Conservation (phyloP, 495 filamentous ascomycete species). For the Lasiosphaeria miniovina region DNA sequence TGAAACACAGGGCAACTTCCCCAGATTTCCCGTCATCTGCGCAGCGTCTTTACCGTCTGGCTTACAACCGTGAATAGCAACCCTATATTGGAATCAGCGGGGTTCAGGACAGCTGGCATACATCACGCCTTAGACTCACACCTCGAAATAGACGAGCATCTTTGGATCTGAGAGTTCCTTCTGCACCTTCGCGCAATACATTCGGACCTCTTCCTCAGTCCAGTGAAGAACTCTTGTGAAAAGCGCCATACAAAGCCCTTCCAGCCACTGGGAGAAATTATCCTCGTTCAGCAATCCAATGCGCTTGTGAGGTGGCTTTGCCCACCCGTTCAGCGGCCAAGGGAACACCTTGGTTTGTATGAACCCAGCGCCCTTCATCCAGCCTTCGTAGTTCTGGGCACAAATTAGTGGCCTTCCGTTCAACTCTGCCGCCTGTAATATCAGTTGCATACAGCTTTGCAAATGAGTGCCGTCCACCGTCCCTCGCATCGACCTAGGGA, state of each 20-base stretch:
- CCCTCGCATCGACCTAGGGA: neutral
- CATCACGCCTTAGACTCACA: neutral
- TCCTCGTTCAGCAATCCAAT: neutral
- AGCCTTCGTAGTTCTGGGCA: neutral
- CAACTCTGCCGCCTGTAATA: neutral
- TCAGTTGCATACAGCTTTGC: neutral
- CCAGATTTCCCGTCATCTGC: neutral
- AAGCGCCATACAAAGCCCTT: neutral
- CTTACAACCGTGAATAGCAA: neutral
- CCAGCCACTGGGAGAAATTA: neutral
- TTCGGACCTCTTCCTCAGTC: neutral
- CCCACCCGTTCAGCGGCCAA: neutral
- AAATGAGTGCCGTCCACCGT: neutral
- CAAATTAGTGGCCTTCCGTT: neutral
- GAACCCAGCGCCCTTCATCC: neutral
- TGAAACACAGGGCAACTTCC: neutral
- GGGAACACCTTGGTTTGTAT: neutral
- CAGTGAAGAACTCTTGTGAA: neutral
- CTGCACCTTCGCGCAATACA: neutral
- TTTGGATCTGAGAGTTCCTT: neutral
- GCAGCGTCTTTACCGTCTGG: neutral
- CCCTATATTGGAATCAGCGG: neutral
- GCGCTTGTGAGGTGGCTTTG: neutral
- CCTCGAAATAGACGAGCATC: neutral
- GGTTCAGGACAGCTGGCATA: neutral